These are phyloP conservation scores for Lindgomyces ingoldianus DNA, from an alignment of 495 filamentous ascomycete species.

Conservation along the genomic window DNA sequence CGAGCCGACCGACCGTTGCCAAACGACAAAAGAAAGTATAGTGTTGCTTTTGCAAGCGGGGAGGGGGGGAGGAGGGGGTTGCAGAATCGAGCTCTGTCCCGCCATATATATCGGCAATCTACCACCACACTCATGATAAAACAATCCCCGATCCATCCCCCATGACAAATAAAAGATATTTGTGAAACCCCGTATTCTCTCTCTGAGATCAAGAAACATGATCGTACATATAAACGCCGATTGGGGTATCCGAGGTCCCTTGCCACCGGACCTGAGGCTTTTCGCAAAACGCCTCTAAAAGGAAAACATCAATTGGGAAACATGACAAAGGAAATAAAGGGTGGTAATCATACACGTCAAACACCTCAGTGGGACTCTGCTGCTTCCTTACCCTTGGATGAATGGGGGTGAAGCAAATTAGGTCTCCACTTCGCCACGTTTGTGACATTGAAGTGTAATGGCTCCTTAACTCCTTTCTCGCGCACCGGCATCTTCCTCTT, in stretches of 20 bases:
- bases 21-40: no score
- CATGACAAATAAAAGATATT: neutral
- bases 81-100: no score
- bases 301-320: conserved; percentile 6
- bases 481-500: conserved; percentile 39
- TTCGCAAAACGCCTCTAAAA: conserved; percentile 32
- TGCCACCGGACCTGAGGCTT: conserved; percentile 14
- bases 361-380: no score
- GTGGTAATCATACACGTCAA: conserved; percentile 10
- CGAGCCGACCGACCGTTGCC: no score
- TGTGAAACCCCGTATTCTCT: no score
- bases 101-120: no score
- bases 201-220: no score
- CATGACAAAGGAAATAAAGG: conserved; percentile 1
- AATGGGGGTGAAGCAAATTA: conserved; percentile 22
- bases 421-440: conserved; percentile 35
- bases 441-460: conserved; percentile 35
- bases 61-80: no score
- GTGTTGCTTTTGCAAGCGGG: no score
- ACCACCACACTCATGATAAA: no score
- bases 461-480: conserved; percentile 36
- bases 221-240: conserved; percentile 23
- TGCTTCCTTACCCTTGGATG: conserved; percentile 33
- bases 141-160: no score
- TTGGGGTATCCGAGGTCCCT: conserved; percentile 22